Evolutionary conservation across 139 green algal genomes (phyloP).

Genomic region (Spirogloea muscicola): DNA sequence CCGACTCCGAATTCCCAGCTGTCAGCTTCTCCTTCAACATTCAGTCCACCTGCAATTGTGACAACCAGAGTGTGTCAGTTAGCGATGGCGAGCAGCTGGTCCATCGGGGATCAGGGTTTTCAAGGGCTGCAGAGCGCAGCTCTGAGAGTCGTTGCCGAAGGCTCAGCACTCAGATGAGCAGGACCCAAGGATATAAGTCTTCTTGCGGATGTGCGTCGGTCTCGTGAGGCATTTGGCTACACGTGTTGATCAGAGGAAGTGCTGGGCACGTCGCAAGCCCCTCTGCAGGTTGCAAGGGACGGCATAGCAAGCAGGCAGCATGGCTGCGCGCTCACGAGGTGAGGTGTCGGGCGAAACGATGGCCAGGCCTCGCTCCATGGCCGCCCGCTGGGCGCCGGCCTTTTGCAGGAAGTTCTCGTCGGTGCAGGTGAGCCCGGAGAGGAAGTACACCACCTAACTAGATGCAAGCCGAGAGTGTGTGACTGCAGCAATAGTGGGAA

Average conservation of each 20-base stretch:
- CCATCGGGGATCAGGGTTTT: background rate
- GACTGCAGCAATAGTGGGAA: too few relatives aligned
- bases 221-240: too few relatives aligned
- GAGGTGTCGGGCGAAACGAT: constrained; percentile 85
- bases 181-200: background rate
- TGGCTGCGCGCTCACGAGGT: constrained; percentile 49
- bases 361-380: constrained; percentile 64
- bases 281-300: background rate
- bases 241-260: background rate
- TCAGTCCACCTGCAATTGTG: constrained; percentile 62
- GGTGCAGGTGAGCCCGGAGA: constrained; percentile 89
- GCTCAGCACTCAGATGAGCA: background rate
- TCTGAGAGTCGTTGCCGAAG: too few relatives aligned
- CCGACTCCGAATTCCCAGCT: constrained; percentile 57
- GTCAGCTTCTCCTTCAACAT: constrained; percentile 75
- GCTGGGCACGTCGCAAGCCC: background rate
- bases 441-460: constrained; percentile 82
- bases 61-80: background rate
- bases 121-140: too few relatives aligned
- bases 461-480: too few relatives aligned
- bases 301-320: background rate
- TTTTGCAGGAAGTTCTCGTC: constrained; percentile 91
- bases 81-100: background rate
- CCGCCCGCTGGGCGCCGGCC: constrained; percentile 40
- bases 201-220: too few relatives aligned